Percentiles rank a stretch among this genome's conserved stretches.
Conservation (phyloP, 148 eudicot species). For the Agrostemma githago region DNA sequence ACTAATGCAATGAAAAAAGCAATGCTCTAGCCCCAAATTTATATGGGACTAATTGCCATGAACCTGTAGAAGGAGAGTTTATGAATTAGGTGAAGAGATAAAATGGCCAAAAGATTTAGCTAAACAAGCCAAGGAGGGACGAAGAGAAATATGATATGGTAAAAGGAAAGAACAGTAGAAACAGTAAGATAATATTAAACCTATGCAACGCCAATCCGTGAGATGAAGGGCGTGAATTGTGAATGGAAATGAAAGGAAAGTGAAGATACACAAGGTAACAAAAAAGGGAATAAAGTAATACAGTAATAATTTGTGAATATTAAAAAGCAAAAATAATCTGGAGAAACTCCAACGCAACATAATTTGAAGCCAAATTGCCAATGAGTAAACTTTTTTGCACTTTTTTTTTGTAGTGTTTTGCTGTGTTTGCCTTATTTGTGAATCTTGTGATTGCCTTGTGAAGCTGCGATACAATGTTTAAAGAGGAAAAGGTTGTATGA, state of each 20-base stretch:
- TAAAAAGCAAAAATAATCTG: background rate
- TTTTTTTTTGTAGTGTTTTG: background rate
- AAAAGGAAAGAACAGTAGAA: background rate
- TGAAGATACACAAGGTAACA: background rate
- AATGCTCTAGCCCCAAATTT: background rate
- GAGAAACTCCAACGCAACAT: background rate
- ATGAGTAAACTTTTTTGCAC: background rate
- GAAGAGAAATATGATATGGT: background rate
- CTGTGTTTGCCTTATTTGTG: constrained; percentile 7
- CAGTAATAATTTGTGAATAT: background rate
- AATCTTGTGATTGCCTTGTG: constrained; percentile 8
- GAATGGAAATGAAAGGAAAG: background rate
- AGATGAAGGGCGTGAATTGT: background rate
- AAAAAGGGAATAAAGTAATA: background rate
- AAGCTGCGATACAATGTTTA: constrained; percentile 85
- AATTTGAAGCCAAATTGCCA: background rate
- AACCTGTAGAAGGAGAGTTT: background rate
- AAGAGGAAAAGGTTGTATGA: constrained; percentile 81
- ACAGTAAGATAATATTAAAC: background rate
- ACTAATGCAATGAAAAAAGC: background rate
- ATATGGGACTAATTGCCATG: background rate
- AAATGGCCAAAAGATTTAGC: background rate
- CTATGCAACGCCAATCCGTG: background rate
- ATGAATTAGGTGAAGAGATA: background rate
- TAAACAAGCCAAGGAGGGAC: background rate